Evolutionary conservation across 2,329 filamentous ascomycete species (phyloP).

Genomic region (Ciborinia camelliae): DNA sequence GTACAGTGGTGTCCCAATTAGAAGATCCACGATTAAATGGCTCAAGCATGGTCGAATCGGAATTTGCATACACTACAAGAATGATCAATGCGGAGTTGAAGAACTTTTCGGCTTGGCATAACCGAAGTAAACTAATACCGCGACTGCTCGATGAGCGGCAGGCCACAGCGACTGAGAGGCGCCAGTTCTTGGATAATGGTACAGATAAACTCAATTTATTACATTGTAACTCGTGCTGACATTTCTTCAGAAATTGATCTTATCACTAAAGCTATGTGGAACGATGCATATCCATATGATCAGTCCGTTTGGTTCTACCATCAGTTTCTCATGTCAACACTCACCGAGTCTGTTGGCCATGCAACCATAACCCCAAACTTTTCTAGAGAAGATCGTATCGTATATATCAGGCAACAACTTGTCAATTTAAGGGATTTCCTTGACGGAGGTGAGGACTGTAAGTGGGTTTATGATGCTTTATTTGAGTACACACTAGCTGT

Average conservation of each 20-base stretch:
- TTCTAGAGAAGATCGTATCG: constrained; percentile 55
- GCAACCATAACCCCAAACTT: constrained; percentile 64
- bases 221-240: constrained; percentile 22
- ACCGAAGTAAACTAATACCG: constrained; percentile 78
- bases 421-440: constrained; percentile 66
- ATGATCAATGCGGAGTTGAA: constrained; percentile 85
- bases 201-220: constrained; percentile 16
- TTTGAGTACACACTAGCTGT: constrained; percentile 67
- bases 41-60: constrained; percentile 67
- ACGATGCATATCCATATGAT: constrained; percentile 80
- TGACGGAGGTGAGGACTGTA: constrained; percentile 65
- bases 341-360: constrained; percentile 49
- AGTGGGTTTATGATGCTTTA: constrained; percentile 87
- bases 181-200: constrained; percentile 70
- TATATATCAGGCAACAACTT: constrained; percentile 68
- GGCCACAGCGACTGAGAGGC: constrained; percentile 60
- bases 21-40: constrained; percentile 56
- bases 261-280: constrained; percentile 66
- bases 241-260: constrained; percentile 62
- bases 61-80: constrained; percentile 85
- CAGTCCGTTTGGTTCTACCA: constrained; percentile 98
- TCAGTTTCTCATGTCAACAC: constrained; percentile 74
- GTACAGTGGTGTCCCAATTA: constrained; percentile 71
- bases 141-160: constrained; percentile 67
- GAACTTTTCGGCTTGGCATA: constrained; percentile 98